These are phyloP conservation scores for Trichoderma oligosporum DNA, from an alignment of 2,329 filamentous ascomycete genomes.

Conservation along the genomic window DNA sequence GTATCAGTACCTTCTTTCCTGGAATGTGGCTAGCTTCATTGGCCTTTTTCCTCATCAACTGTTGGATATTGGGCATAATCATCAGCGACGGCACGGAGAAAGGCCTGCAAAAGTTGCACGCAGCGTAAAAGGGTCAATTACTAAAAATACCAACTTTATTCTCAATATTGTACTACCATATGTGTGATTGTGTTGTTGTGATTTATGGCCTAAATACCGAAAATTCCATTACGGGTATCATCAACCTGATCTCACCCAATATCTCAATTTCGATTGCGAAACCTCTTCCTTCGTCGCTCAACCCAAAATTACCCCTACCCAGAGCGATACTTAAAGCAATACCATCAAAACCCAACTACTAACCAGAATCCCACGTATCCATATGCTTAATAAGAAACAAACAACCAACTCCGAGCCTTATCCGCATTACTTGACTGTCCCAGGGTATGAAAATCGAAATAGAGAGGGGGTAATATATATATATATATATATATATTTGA, in stretches of 20 bases:
- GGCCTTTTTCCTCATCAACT: constrained; percentile 79
- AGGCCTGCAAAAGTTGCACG: constrained; percentile 24
- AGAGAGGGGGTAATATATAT: neutral
- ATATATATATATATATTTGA: too few relatives aligned
- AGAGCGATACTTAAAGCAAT: constrained; percentile 4
- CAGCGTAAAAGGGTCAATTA: neutral
- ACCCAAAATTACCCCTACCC: neutral
- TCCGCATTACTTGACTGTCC: constrained; percentile 13
- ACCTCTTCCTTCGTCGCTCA: neutral
- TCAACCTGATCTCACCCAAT: constrained; percentile 14
- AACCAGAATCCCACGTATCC: constrained; percentile 23
- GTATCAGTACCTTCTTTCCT: constrained; percentile 76
- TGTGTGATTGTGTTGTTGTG: neutral
- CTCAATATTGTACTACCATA: neutral
- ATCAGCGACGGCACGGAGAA: constrained; percentile 56
- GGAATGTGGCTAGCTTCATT: constrained; percentile 75
- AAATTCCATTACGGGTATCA: constrained; percentile 19
- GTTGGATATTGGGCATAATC: constrained; percentile 80
- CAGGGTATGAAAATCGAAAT: constrained; percentile 20
- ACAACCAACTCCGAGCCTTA: constrained; percentile 20
- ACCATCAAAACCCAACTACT: constrained; percentile 8
- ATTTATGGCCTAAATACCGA: constrained; percentile 8
- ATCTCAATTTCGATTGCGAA: constrained; percentile 13
- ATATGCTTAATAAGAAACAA: constrained; percentile 29
- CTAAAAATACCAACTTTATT: neutral